Percentiles rank a stretch among this genome's conserved stretches.
These are phyloP conservation scores for Neocallimastix lanati DNA, from an alignment of 192 early-diverging fungal species.

Conservation along the genomic window DNA sequence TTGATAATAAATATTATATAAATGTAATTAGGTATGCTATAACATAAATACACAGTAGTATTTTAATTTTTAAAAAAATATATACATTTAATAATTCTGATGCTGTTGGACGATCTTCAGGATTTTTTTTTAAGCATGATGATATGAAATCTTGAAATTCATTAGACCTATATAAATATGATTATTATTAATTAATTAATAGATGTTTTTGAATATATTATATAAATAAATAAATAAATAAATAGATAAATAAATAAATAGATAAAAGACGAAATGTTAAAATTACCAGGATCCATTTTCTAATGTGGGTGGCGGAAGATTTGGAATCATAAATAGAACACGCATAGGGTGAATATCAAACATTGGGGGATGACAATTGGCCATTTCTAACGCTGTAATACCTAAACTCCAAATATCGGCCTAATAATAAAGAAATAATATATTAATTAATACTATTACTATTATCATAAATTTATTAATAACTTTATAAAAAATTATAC, in stretches of 20 bases:
- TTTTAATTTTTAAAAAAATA: not conserved
- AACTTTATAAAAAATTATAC: too few species aligned
- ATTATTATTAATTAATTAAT: too few species aligned
- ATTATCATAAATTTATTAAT: too few species aligned
- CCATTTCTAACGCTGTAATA: conserved; percentile 11
- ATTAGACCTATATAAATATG: conserved; percentile 24
- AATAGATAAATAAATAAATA: not conserved
- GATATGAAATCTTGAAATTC: conserved; percentile 27
- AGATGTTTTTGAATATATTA: too few species aligned
- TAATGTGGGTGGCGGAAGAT: conserved; percentile 22
- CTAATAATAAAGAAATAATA: not conserved
- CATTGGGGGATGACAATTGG: conserved; percentile 10
- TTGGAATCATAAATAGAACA: conserved; percentile 20
- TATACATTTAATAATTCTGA: conserved; percentile 21
- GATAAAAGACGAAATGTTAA: too few species aligned
- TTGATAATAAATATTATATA: not conserved
- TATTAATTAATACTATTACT: too few species aligned
- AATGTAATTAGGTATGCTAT: not conserved
- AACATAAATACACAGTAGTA: not conserved
- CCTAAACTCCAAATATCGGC: conserved; percentile 13
- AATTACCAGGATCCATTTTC: conserved; percentile 12
- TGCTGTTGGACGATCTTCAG: conserved; percentile 21
- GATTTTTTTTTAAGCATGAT: conserved; percentile 30
- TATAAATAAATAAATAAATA: too few species aligned
- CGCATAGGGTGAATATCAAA: conserved; percentile 16